Evolutionary conservation across 2,329 filamentous ascomycete genomes (phyloP).

Genomic region (Stemphylium vesicarium): DNA sequence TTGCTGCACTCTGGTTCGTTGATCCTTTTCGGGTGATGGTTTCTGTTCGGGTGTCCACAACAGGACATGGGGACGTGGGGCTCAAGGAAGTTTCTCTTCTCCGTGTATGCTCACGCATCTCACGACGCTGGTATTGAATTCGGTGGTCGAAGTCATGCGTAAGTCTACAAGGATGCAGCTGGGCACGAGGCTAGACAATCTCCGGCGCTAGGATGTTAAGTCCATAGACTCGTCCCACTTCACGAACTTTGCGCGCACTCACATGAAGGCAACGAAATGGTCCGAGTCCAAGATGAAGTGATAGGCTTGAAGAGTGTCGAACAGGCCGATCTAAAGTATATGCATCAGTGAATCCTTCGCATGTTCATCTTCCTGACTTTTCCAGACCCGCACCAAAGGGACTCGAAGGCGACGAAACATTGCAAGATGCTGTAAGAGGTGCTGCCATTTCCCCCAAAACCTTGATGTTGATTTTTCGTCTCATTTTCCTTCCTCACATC

Average conservation of each 20-base stretch:
- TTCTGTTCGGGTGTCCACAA: too few relatives aligned
- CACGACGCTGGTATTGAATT: too few relatives aligned
- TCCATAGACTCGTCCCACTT: conserved; percentile 14
- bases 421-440: conserved; percentile 49
- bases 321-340: conserved; percentile 27
- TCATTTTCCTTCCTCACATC: not conserved
- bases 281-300: conserved; percentile 20
- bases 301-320: conserved; percentile 24
- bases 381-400: conserved; percentile 40
- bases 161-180: too few relatives aligned
- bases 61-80: too few relatives aligned
- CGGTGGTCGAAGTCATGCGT: too few relatives aligned
- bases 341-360: not conserved
- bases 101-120: too few relatives aligned
- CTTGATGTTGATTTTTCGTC: not conserved
- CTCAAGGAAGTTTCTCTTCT: too few relatives aligned
- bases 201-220: conserved; percentile 30
- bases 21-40: too few relatives aligned
- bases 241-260: conserved; percentile 10
- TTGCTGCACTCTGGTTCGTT: too few relatives aligned
- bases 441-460: conserved; percentile 20
- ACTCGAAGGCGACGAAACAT: conserved; percentile 27
- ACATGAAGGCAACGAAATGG: conserved; percentile 16
- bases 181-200: conserved; percentile 1
- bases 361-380: not conserved